These are phyloP conservation scores for Solanum virginianum DNA, from an alignment of 257 asterid species.

Conservation along the genomic window DNA sequence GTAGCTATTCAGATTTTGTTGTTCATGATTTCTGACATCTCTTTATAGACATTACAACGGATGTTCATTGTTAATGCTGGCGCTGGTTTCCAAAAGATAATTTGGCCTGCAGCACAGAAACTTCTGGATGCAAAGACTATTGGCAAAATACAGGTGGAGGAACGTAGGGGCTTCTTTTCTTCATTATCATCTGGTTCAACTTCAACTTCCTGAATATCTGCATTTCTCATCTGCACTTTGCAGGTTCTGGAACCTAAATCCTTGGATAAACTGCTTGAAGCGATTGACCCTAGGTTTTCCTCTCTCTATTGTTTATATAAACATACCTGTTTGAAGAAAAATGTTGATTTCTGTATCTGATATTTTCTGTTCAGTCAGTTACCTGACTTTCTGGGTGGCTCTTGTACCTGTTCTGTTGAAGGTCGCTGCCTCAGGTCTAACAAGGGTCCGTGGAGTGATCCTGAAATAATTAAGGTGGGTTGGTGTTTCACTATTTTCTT, in stretches of 20 bases:
- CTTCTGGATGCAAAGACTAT: slow-evolving; percentile 75
- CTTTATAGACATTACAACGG: slow-evolving; percentile 63
- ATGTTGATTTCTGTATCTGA: not conserved
- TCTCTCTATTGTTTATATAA: not conserved
- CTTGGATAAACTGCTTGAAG: slow-evolving; percentile 61
- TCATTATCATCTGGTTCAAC: not conserved
- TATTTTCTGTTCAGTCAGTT: slow-evolving; percentile 47
- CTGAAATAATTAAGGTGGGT: slow-evolving; percentile 72
- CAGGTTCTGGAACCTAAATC: slow-evolving; percentile 79
- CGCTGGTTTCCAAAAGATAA: slow-evolving; percentile 70
- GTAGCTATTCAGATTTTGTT: not conserved
- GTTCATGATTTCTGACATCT: not conserved
- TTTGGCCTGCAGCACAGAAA: slow-evolving; percentile 96
- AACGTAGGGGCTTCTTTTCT: not conserved
- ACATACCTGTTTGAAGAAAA: not conserved
- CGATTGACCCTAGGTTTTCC: slow-evolving; percentile 60
- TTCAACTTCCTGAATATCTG: slow-evolving; percentile 1
- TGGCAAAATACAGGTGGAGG: slow-evolving; percentile 59
- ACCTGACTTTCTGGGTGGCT: slow-evolving; percentile 88
- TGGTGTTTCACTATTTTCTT: not conserved
- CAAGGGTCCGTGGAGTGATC: slow-evolving; percentile 94
- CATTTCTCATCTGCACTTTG: slow-evolving; percentile 1
- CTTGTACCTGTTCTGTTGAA: slow-evolving; percentile 66
- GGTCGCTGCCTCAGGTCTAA: slow-evolving; percentile 84
- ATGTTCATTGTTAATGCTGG: slow-evolving; percentile 89